Evolutionary conservation across 208 protist species (phyloP).

Genomic region (Angomonas deanei): DNA sequence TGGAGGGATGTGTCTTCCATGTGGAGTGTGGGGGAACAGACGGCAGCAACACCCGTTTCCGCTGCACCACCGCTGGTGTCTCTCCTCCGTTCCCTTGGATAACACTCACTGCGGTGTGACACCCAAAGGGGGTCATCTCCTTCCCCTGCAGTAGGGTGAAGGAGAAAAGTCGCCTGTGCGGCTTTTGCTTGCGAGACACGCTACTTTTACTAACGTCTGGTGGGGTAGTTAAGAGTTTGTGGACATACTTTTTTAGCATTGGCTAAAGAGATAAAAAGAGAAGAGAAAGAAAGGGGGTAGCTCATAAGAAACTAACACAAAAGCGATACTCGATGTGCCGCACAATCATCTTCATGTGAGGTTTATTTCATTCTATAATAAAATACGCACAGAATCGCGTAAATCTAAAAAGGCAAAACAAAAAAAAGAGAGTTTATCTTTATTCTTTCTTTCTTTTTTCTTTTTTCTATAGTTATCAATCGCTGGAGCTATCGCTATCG

Average conservation of each 20-base stretch:
- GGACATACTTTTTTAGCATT: slow-evolving; percentile 12
- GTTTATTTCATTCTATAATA: neutral
- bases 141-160: slow-evolving; percentile 26
- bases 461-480: neutral
- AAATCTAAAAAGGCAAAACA: neutral
- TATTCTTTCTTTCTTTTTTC: slow-evolving; percentile 1
- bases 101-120: slow-evolving; percentile 23
- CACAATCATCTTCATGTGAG: neutral
- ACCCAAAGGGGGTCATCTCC: slow-evolving; percentile 37
- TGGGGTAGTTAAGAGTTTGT: neutral
- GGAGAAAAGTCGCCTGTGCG: neutral
- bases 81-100: neutral
- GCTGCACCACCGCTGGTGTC: neutral
- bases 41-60: slow-evolving; percentile 14
- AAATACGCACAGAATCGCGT: too few relatives aligned
- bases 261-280: slow-evolving; percentile 7
- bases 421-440: slow-evolving; percentile 1
- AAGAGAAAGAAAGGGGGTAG: slow-evolving; percentile 6
- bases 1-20: neutral
- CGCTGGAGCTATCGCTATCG: neutral
- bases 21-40: slow-evolving; percentile 19
- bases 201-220: slow-evolving; percentile 9
- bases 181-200: neutral
- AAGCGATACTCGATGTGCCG: too few relatives aligned
- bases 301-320: too few relatives aligned